Base-by-base conservation (phyloP, 176 grass and related monocot species). In the Musa itinerans region DNA sequence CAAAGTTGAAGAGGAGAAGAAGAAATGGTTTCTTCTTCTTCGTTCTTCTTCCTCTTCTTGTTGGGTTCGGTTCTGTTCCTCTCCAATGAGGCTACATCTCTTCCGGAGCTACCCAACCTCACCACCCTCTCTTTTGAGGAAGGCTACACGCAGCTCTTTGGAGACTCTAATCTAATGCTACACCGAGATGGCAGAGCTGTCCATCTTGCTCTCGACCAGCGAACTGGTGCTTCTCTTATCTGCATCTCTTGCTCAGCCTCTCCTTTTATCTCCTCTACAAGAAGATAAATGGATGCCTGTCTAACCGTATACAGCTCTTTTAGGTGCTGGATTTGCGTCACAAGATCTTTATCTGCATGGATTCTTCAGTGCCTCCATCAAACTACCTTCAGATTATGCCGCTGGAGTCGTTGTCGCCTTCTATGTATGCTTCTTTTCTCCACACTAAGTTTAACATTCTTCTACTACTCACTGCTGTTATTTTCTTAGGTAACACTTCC, bases 371-470 rank as follows among this genome's bases (percentile, higher is more conserved):
- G 86, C 86, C 2, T 81, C 68, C 78, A 84, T 88, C 63, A 88
- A 81, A 68, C 68, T 88, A 10, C 86, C 86, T 1, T 76, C 81
- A 4, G 78, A 69, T 72, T 83, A 83, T 65, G 75, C 85, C n/a
- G 85, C 85, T 49, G 81, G 85, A 9, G 85, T 87, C 54, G 85
- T 87, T 55, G 85, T 88, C 62, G 86, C 86, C 52, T 88, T 88
- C 69, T 84, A 88, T 73, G 86, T 88, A 78, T 78, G 73, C 34
- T 58, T 12, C 29, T 17, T 65, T 51, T 5, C 11, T 23, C 57
- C 8, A 26, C 50, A 29, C 6, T 5, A 7, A 9, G 26, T 43
- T 52, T 23, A 13, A 27, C 50, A 8, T 43, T 80, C 53, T 12
- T 22, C 20, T 10, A 19, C 59, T 73, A n/a, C 67, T 82, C 16